phyloP scores from a whole-genome alignment of 306 rosid species.

The Sechiopsis laciniata region DNA sequence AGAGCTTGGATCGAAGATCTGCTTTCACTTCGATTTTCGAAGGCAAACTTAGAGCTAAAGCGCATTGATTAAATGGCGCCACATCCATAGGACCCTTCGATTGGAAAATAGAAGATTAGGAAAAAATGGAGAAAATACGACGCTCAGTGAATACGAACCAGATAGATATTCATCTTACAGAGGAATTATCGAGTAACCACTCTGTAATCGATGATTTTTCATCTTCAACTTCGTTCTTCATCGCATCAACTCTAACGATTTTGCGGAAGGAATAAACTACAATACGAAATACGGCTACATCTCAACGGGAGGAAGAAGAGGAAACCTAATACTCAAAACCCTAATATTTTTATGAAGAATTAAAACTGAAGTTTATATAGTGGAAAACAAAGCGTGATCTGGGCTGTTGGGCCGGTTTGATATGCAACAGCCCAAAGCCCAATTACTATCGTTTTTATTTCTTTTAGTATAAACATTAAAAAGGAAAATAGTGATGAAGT shows the following conservation, averaged over 20 bases:
- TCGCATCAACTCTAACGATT: constrained; percentile 31
- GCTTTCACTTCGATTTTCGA: constrained; percentile 52
- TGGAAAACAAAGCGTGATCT: too few relatives aligned
- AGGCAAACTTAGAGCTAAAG: constrained; percentile 83
- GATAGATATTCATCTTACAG: constrained; percentile 52
- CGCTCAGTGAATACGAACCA: constrained; percentile 99
- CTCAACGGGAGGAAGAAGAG: background rate
- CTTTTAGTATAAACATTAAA: too few relatives aligned
- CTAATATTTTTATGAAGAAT: too few relatives aligned
- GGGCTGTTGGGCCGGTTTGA: too few relatives aligned
- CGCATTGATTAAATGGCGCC: constrained; percentile 54
- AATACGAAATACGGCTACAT: background rate
- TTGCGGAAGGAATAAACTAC: background rate
- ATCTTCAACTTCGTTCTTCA: constrained; percentile 38
- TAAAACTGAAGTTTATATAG: too few relatives aligned
- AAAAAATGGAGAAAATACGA: constrained; percentile 17
- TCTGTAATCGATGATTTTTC: constrained; percentile 43
- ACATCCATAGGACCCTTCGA: constrained; percentile 86
- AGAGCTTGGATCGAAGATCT: constrained; percentile 27
- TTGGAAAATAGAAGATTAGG: too few relatives aligned
- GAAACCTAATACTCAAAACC: too few relatives aligned
- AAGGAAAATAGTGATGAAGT: too few relatives aligned
- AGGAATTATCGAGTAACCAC: background rate
- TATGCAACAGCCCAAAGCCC: too few relatives aligned
- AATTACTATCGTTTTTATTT: too few relatives aligned